These are phyloP conservation scores for Penicillium maclennaniae DNA, from an alignment of 495 filamentous ascomycete species.

Conservation along the genomic window DNA sequence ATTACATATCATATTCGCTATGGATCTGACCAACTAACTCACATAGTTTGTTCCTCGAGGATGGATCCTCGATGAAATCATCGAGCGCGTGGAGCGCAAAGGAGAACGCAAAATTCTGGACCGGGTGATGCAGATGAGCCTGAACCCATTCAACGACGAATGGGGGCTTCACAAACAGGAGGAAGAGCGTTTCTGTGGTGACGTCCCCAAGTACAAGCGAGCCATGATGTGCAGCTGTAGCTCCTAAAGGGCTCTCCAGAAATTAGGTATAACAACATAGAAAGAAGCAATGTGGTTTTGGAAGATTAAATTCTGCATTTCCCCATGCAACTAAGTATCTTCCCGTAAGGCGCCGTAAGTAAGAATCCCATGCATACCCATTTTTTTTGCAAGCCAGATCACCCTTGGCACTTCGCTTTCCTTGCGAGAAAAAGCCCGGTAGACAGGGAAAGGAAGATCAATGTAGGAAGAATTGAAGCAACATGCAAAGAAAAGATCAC, in stretches of 20 bases:
- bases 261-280: neutral
- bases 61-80: conserved; percentile 93
- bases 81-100: conserved; percentile 77
- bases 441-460: conserved; percentile 14
- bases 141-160: conserved; percentile 76
- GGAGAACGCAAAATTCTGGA: conserved; percentile 75
- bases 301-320: conserved; percentile 18
- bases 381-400: conserved; percentile 28
- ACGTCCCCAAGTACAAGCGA: conserved; percentile 72
- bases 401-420: conserved; percentile 21
- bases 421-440: conserved; percentile 14
- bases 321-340: conserved; percentile 24
- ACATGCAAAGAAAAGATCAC: conserved; percentile 22
- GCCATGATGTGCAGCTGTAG: conserved; percentile 91
- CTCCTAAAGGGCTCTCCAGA: conserved; percentile 24
- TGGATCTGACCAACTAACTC: conserved; percentile 1
- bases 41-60: conserved; percentile 70
- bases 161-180: conserved; percentile 70
- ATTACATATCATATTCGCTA: neutral
- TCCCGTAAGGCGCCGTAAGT: conserved; percentile 19
- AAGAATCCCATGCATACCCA: conserved; percentile 20
- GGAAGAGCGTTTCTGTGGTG: conserved; percentile 79
- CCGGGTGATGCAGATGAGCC: conserved; percentile 71
- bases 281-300: neutral
- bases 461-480: conserved; percentile 4